These are phyloP conservation scores for Cyclotella choctawhatcheeana DNA, from an alignment of 108 stramenopile genomes.

Conservation along the genomic window DNA sequence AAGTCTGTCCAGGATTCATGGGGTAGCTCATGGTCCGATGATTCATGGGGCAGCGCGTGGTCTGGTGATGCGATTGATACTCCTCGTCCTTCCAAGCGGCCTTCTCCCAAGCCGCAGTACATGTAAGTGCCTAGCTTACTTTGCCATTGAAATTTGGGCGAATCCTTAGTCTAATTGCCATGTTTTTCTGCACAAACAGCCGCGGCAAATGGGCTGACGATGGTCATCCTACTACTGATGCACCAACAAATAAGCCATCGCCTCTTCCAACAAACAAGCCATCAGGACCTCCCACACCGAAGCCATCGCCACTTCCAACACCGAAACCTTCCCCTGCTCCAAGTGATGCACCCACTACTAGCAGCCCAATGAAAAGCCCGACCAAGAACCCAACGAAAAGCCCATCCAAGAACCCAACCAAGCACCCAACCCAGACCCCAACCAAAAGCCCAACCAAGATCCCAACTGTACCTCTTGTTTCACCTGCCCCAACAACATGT, in stretches of 20 bases:
- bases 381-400: background rate
- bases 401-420: background rate
- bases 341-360: background rate
- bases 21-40: background rate
- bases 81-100: background rate
- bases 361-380: too few species aligned
- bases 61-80: background rate
- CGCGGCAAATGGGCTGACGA: conserved; percentile 18
- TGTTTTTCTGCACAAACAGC: background rate
- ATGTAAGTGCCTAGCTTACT: too few species aligned
- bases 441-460: background rate
- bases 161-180: too few species aligned
- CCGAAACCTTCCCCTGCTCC: background rate
- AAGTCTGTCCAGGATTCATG: background rate
- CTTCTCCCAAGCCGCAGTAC: background rate
- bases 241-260: background rate
- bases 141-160: too few species aligned
- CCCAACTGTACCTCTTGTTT: background rate
- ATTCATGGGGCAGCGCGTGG: conserved; percentile 10
- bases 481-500: conserved; percentile 9
- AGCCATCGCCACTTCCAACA: background rate
- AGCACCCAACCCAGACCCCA: background rate
- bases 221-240: background rate
- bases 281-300: too few species aligned
- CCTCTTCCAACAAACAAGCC: background rate